Evolutionary conservation across 2,329 filamentous ascomycete genomes (phyloP), one percentile per base, ranked within the genome.

Genomic region (Tolypocladium sp.): DNA sequence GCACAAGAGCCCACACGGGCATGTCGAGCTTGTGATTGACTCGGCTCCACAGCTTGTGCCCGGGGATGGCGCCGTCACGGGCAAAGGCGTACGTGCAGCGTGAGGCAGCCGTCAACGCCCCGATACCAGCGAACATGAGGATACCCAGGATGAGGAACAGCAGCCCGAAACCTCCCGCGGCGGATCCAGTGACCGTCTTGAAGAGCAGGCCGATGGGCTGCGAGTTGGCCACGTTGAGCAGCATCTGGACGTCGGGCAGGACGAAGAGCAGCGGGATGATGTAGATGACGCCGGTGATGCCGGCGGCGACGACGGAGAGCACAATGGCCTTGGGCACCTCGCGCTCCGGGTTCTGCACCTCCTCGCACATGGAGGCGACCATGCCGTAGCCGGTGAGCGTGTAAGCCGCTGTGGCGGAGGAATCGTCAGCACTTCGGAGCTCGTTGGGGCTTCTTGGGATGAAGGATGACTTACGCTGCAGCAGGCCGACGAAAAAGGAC

Each of bases 141-240:
- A 93, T 91, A 1, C 89, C 88, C 30, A 92, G 79, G 64, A 93
- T 85, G 2, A 92, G 76, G 71, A 92, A 89, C 17, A 92, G 78
- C 7, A 92, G 78, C 0, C 86, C 88, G 63, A 93, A 91, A 0
- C 89, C 90, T 30, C 88, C 90, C 6, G 77, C 84, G 1, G 86
- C 80, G 25, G 87, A 89, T 1, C 89, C 89, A 0, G 89, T 92
- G 12, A 86, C 89, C 0, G 77, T 85, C 74, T 90, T 90, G 80
- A 92, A 92, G 38, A 92, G 76, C 4, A 87, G 77, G 10, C 87
- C 88, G 62, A 93, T 89, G 1, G 90, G 89, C 66, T 92, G 90
- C 10, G 86, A 87, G 60, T 85, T 90, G 27, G 87, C 81, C 17
- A 89, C 87, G 2, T 73, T 71, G 35, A 90, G 82, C 20, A 92